Evolutionary conservation across 2,329 filamentous ascomycete species (phyloP), one percentile per base, ranked within the genome.

Genomic region (Scleromitrula shiraiana): DNA sequence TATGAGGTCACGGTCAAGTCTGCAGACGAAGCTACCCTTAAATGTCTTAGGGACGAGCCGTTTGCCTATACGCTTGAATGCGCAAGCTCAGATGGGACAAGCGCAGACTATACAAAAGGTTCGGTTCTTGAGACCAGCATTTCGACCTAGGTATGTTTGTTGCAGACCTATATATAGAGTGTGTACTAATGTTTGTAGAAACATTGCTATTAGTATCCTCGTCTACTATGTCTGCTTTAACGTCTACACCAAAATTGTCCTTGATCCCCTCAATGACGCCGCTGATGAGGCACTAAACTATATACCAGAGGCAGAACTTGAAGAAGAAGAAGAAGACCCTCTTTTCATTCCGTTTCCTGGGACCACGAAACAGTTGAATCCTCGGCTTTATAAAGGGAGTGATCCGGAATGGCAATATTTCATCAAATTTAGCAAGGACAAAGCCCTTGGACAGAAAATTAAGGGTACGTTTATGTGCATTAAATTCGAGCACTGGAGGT

Each of bases 401-500:
- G 79, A 83, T 55, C 80, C 80, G 2, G 82, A 85, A 62, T 85
- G 78, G 78, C 67, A 71, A 52, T 68, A 71, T 41, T 85, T 82
- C 53, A 59, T 80, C 14, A 73, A 73, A 47, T 67, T 84, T n/a
- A 77, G 72, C 52, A 72, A 72, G 53, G 73, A 84, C 51, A 62
- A 59, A 12, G 63, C 72, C 36, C 65, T 73, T 8, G 65, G 76
- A 20, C 59, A 70, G 15, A 53, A 49, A 41, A 41, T 58, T 36
- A 36, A 53, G 52, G 51, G 54, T 58, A 19, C 35, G 50, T 46
- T 1, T 35, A 35, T 20, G n/a, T 17, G 17, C 46, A 15, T 20
- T 27, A 39, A 2, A 37, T 9, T 40, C 8, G 39, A 15, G 14
- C 30, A 17, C 7, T 8, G 12, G 19, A 17, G 15, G 17, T 8